Percentiles rank a stretch among this genome's conserved stretches.
phyloP scores from a whole-genome alignment of 2,329 filamentous ascomycete species.

The Ophiostoma sp. region DNA sequence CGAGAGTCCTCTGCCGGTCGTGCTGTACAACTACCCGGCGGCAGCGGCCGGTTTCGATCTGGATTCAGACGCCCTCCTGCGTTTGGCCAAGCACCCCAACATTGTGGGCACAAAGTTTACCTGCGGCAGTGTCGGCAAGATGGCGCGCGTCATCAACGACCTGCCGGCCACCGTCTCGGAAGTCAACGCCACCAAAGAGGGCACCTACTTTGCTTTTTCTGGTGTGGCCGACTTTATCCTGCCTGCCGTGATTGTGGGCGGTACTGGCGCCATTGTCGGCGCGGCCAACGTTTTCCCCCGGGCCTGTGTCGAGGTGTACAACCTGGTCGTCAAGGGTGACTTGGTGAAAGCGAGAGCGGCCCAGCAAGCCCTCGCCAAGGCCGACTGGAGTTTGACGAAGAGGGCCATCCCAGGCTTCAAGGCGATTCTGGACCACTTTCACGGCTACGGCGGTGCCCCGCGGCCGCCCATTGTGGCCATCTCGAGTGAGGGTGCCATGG shows the following conservation, averaged over 20 bases:
- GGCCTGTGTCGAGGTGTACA: constrained; percentile 74
- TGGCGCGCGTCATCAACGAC: constrained; percentile 63
- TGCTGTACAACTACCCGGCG: constrained; percentile 88
- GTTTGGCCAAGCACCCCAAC: constrained; percentile 75
- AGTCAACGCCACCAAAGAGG: constrained; percentile 46
- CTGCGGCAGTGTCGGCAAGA: constrained; percentile 84
- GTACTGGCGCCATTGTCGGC: constrained; percentile 82
- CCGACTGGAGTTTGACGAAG: constrained; percentile 81
- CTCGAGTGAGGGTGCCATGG: background rate
- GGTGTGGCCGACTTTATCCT: constrained; percentile 84
- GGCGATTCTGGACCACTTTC: background rate
- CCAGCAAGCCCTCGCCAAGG: constrained; percentile 72
- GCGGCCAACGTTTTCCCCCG: constrained; percentile 83
- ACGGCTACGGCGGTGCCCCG: constrained; percentile 65
- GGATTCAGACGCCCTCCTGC: constrained; percentile 82
- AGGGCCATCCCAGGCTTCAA: constrained; percentile 74
- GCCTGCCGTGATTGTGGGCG: constrained; percentile 75
- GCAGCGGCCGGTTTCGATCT: constrained; percentile 84
- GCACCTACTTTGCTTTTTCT: constrained; percentile 79
- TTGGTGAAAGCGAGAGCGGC: constrained; percentile 70
- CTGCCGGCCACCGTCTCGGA: constrained; percentile 35
- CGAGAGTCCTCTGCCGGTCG: constrained; percentile 69
- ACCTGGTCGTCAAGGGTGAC: constrained; percentile 71
- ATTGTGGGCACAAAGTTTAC: constrained; percentile 89
- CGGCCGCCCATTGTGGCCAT: constrained; percentile 64